Conservation (phyloP, 2,329 filamentous ascomycete species). For the Periconia sp. region DNA sequence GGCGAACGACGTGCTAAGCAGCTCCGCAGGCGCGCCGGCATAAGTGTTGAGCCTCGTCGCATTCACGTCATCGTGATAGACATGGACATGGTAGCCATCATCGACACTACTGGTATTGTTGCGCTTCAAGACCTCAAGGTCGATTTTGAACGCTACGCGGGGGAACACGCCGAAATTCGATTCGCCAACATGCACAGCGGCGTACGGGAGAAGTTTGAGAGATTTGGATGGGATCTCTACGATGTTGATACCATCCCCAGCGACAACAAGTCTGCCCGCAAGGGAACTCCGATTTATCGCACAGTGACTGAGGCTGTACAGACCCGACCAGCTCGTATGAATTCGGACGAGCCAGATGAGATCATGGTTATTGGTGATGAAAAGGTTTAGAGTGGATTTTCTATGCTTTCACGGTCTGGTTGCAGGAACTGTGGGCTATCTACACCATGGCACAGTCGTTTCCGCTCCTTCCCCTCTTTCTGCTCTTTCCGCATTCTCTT, state of each 20-base stretch:
- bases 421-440: too few relatives aligned
- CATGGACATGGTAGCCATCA: slow-evolving; percentile 58
- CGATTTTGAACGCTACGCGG: slow-evolving; percentile 58
- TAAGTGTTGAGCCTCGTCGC: slow-evolving; percentile 42
- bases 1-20: slow-evolving; percentile 55
- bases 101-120: slow-evolving; percentile 60
- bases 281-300: slow-evolving; percentile 20
- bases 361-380: slow-evolving; percentile 12
- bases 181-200: slow-evolving; percentile 57
- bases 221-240: slow-evolving; percentile 41
- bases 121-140: slow-evolving; percentile 57
- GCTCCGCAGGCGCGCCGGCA: slow-evolving; percentile 51
- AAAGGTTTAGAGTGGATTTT: slow-evolving; percentile 14
- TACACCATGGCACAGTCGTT: too few relatives aligned
- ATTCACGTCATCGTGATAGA: slow-evolving; percentile 61
- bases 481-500: too few relatives aligned
- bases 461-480: too few relatives aligned
- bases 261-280: slow-evolving; percentile 2
- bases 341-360: not conserved
- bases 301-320: slow-evolving; percentile 13
- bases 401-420: too few relatives aligned
- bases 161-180: slow-evolving; percentile 53
- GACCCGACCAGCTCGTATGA: slow-evolving; percentile 2
- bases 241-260: slow-evolving; percentile 10
- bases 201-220: slow-evolving; percentile 38